Percentiles rank a stretch among this genome's conserved stretches.
Conservation (phyloP, 805 yeast species). For the Pichia kluyveri region DNA sequence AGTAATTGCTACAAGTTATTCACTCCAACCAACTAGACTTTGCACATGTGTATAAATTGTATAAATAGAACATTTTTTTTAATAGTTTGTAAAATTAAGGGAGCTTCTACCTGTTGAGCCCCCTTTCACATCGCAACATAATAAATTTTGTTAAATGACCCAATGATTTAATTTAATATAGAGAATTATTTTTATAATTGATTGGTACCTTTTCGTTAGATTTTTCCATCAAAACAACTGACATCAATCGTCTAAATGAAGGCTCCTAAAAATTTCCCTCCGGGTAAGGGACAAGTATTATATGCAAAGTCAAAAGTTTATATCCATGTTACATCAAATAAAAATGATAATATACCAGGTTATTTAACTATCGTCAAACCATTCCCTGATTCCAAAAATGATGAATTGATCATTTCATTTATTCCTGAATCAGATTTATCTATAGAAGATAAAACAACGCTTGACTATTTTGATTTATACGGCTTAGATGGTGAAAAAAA, state of each 20-base stretch:
- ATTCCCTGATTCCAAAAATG: conserved; percentile 34
- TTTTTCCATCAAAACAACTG: neutral
- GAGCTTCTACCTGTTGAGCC: neutral
- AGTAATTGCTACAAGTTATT: conserved; percentile 1
- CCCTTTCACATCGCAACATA: neutral
- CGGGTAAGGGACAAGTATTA: conserved; percentile 38
- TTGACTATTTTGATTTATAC: conserved; percentile 30
- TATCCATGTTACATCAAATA: conserved; percentile 70
- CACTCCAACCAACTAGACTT: too few species aligned
- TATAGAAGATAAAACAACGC: conserved; percentile 18
- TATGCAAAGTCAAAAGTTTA: conserved; percentile 64
- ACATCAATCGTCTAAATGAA: neutral
- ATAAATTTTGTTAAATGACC: too few species aligned
- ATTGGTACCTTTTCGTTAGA: too few species aligned
- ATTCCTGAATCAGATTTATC: conserved; percentile 45
- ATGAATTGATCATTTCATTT: conserved; percentile 58
- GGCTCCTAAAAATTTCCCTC: conserved; percentile 14
- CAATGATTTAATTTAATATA: too few species aligned
- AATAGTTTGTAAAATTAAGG: too few species aligned
- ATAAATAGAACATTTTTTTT: too few species aligned
- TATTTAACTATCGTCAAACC: conserved; percentile 59
- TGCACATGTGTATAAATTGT: too few species aligned
- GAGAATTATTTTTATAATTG: neutral
- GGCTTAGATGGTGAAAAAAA: conserved; percentile 29
- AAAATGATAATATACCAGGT: conserved; percentile 75